Evolutionary conservation across 1,284 basidiomycete species (phyloP), one percentile per base, ranked within the genome.

Genomic region (Leucoagaricus sp.): DNA sequence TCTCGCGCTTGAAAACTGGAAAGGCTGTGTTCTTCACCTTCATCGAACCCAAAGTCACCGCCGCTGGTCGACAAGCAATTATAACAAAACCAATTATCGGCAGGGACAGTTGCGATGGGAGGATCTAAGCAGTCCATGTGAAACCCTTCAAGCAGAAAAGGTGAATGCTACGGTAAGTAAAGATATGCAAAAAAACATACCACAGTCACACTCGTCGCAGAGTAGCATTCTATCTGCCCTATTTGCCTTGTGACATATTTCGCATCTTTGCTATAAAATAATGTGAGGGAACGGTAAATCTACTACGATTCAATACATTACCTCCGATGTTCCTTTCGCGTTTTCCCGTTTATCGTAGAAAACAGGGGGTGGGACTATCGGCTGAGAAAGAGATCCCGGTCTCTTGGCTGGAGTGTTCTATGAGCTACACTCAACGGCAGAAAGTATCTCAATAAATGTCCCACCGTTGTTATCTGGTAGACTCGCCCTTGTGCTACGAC

Each of bases 41-140:
- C 96, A 65, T 98, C 96, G 67, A 99, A 99, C 41, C 97, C 97
- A 68, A 94, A 99, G 72, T 98, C 97, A 57, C 94, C 93, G n/a
- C 96, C 96, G 0, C 94, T 97, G 26, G 88, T 90, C 44, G 96
- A 85, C 15, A 99, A 79, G 68, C 97, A 99, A 1, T 88, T 87
- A 64, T 93, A 92, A 72, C 97, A 99, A 72, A 89, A 98, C 96
- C 97, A 99, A 62, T 96, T 90, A 55, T 94, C 93, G 63, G 89
- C 90, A 2, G 97, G 96, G 53, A 98, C 90, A 4, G 80, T 76
- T 2, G 81, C 74, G 46, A 99, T 76, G 19, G 96, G 94, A 2
- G 97, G 96, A 65, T 94, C 90, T 55, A 99, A 87, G 70, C 97
- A 99, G 71, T 93, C 94, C 75, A 93, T 96, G 74, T 99, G 97